Evolutionary conservation across 306 rosid species (phyloP), one percentile per base, ranked within the genome.

Genomic region (Psophocarpus tetragonolobus): DNA sequence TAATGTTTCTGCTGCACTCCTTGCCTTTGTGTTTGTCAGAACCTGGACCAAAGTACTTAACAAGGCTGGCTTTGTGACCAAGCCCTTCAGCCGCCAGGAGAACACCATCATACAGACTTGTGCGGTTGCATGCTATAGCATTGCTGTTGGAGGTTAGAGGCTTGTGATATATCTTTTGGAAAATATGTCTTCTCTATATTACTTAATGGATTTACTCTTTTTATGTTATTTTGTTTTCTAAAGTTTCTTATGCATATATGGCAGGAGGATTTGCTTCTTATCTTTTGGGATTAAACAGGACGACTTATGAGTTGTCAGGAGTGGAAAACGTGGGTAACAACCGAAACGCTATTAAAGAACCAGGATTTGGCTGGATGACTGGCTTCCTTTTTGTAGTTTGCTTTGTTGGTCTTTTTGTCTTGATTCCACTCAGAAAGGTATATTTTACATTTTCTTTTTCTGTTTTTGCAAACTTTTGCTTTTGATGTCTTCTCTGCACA

Each of bases 371-470:
- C 23, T 95, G 98, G 98, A 95, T 92, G 97, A 80, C 84, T 63
- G 88, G 75, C 36, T 95, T 76, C 73, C 98, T 92, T 75, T 90
- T 89, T 74, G 83, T 92, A 15, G 97, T 92, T 76, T 95, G 97
- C 89, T 95, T 95, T 79, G 97, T 95, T 71, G 98, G 98, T 2
- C 97, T 95, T 71, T 95, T 92, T 81, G 93, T 89, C 78, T 83
- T 95, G 65, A 88, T 95, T 78, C 98, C 98, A 71, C 91, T 95
- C 15, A 91, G 98, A 81, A 92, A 92, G 98, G 97, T 92, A 67
- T 5, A 44, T 15, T 21, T 45, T 27, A 10, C 2, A 15, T 21
- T 61, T 29, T 44, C 13, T 12, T 27, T 47, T 61, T 61, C 32
- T 68, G 7, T 2, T 15, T 58, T 2, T 36, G 4, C 62, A 41